A percentile compares a stretch with the other conserved stretches of the same genome.
Evolutionary conservation across 78 protist genomes (phyloP).

Genomic region (Salpingoeca rosetta): DNA sequence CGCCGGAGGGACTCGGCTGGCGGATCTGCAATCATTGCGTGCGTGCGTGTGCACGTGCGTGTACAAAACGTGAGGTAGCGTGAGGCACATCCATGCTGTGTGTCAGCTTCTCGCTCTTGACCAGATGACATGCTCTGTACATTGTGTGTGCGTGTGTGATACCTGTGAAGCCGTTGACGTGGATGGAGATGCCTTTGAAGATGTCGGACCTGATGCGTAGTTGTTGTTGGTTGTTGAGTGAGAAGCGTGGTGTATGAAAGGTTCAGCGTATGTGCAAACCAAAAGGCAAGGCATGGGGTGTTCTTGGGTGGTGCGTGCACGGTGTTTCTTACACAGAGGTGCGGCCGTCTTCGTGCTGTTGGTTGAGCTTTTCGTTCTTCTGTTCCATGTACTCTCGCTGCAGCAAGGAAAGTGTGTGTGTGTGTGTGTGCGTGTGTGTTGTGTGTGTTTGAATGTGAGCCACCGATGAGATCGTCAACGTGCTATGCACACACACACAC

Average conservation of each 20-base stretch:
- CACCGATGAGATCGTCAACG: too few species aligned
- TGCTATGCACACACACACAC: too few species aligned
- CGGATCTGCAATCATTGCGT: neutral
- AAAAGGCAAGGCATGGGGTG: neutral
- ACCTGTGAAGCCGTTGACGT: slow-evolving; percentile 6
- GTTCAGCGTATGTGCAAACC: neutral
- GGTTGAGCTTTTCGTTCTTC: neutral
- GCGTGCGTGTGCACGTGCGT: neutral
- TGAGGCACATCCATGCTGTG: neutral
- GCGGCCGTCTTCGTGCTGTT: neutral
- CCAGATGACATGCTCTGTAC: too few species aligned
- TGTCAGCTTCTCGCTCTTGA: too few species aligned
- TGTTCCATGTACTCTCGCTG: neutral
- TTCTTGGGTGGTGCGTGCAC: neutral
- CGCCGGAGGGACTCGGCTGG: neutral
- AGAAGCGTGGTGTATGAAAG: neutral
- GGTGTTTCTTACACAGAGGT: neutral
- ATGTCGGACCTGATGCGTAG: neutral
- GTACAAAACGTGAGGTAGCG: neutral
- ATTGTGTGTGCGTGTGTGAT: too few species aligned
- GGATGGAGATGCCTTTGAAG: neutral
- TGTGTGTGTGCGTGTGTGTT: too few species aligned
- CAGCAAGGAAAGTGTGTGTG: too few species aligned
- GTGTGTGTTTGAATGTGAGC: too few species aligned
- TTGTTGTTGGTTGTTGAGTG: neutral